phyloP scores from a whole-genome alignment of 306 rosid genomes.

The Cucurbita moschata region DNA sequence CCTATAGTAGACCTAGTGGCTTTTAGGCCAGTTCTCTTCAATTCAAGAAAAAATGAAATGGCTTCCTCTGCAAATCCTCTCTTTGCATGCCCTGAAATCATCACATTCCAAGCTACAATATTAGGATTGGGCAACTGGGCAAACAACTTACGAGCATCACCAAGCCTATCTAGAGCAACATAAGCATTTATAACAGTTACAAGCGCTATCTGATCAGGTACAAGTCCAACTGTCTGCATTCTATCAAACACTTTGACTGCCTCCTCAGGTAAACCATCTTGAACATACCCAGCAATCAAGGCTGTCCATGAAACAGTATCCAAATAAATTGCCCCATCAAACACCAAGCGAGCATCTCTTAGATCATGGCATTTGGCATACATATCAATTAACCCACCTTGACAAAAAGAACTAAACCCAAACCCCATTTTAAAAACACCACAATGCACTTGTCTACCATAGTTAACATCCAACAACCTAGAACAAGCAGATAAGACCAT shows the following conservation, averaged over 20 bases:
- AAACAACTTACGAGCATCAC: conserved; percentile 22
- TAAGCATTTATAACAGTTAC: conserved; percentile 38
- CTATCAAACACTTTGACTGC: conserved; percentile 27
- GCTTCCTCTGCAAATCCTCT: conserved; percentile 36
- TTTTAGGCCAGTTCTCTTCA: conserved; percentile 38
- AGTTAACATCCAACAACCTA: conserved; percentile 23
- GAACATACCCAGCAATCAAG: conserved; percentile 48
- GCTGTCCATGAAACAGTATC: conserved; percentile 20
- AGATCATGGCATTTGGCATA: conserved; percentile 45
- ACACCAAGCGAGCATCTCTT: conserved; percentile 29
- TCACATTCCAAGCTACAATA: conserved; percentile 49
- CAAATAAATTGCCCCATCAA: conserved; percentile 20
- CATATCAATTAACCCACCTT: conserved; percentile 49
- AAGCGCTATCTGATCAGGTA: conserved; percentile 37
- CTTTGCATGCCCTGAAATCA: conserved; percentile 40
- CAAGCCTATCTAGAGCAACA: conserved; percentile 18
- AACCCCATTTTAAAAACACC: conserved; percentile 33
- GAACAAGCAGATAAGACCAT: conserved; percentile 46
- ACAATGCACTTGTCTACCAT: conserved; percentile 44
- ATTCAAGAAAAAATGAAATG: conserved; percentile 27
- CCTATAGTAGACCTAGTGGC: conserved; percentile 78
- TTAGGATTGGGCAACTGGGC: conserved; percentile 27
- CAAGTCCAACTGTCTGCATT: conserved; percentile 15
- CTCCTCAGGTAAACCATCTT: conserved; percentile 32
- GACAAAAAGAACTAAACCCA: conserved; percentile 26